Evolutionary conservation across 129 eudicot genomes (phyloP).

Genomic region (Chrysanthemum makinoi): DNA sequence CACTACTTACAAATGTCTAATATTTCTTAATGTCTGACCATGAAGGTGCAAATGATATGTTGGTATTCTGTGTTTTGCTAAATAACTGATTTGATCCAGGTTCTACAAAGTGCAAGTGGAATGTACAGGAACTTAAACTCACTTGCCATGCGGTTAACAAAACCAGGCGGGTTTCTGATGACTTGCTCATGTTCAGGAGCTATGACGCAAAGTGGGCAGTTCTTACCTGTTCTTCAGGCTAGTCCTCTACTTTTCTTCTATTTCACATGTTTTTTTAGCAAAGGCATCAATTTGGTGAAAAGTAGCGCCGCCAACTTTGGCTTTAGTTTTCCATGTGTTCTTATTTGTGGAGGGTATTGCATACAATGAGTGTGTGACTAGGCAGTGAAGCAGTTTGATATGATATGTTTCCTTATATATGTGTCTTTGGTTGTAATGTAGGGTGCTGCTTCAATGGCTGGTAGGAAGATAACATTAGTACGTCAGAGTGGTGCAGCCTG

Average conservation of each 20-base stretch:
- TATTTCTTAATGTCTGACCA: too few relatives aligned
- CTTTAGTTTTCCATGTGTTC: too few relatives aligned
- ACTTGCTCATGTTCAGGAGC: conserved; percentile 99
- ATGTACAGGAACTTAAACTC: conserved; percentile 93
- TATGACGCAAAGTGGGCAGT: conserved; percentile 93
- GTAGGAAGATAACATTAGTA: conserved; percentile 63
- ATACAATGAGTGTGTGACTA: too few relatives aligned
- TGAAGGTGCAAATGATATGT: too few relatives aligned
- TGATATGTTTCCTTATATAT: conserved; percentile 8
- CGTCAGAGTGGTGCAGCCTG: conserved; percentile 89
- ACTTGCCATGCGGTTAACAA: conserved; percentile 79
- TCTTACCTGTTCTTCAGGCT: conserved; percentile 71
- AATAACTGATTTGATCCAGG: conserved; percentile 42
- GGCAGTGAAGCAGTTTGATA: background rate
- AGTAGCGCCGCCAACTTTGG: background rate
- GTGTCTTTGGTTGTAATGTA: conserved; percentile 16
- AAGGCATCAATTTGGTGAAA: background rate
- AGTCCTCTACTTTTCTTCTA: conserved; percentile 20
- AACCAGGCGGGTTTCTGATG: conserved; percentile 82
- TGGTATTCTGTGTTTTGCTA: conserved; percentile 8
- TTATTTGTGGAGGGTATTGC: too few relatives aligned
- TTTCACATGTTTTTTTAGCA: background rate
- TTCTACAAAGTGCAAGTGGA: conserved; percentile 82
- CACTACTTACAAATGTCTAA: background rate
- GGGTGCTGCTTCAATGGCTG: conserved; percentile 85